Evolutionary conservation across 2,329 filamentous ascomycete genomes (phyloP), one percentile per base, ranked within the genome.

Genomic region (Fusarium sp.): DNA sequence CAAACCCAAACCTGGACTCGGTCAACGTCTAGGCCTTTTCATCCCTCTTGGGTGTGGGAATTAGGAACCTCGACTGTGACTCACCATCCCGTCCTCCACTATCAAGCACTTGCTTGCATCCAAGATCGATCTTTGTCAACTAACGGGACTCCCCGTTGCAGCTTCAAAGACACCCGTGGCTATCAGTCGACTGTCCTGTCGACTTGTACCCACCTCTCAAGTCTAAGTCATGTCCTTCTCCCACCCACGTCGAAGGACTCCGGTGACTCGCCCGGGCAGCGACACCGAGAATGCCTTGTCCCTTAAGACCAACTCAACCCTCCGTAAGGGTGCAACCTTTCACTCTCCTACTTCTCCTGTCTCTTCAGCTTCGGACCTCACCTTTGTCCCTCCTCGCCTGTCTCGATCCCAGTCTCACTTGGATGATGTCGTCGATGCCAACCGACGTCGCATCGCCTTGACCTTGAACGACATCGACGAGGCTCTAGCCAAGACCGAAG

Each of bases 321-420:
- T 94, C 82, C 89, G 87, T 81, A 94, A 94, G 85, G 91, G 91
- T 79, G 90, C 92, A 64, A 94, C 93, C 77, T 91, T 90, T 77
- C 88, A 90, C 77, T 88, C 88, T 81, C 87, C 81, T 69, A 75
- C 79, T 40, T 88, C 87, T 79, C 85, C 87, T 69, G 82, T 78
- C 81, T 77, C 79, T 75, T 74, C 80, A 58, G 69, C 75, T 59
- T 80, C 83, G 69, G 84, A 84, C 67, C 80, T 84, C 37, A 74
- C 80, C 66, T 88, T 89, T 76, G 81, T 81, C 63, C 86, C 89
- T 68, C 89, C 89, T 66, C 83, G 84, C 47, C 87, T 93, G 77
- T 88, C 89, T 76, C 91, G 93, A 69, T 91, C 93, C 59, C 91
- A 93, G 76, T 93, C 92, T 62, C 89, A 85, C 73, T 84, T 94